A percentile compares a stretch with the other conserved stretches of the same genome.
Evolutionary conservation across 495 filamentous ascomycete species (phyloP).

Genomic region (Annulohypoxylon maeteangense): DNA sequence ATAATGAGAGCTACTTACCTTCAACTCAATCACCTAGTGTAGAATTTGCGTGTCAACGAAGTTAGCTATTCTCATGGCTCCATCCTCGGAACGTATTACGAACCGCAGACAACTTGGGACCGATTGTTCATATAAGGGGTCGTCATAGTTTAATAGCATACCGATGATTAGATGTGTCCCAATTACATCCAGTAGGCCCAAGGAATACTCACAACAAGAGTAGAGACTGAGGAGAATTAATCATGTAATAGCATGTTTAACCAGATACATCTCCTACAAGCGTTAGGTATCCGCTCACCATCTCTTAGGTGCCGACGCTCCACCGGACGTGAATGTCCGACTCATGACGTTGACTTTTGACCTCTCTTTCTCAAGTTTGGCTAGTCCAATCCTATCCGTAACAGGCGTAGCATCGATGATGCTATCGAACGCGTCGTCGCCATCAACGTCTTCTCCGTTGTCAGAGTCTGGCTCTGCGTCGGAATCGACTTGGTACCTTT

Average conservation of each 20-base stretch:
- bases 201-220: neutral
- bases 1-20: no score
- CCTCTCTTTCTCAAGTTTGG: conserved; percentile 59
- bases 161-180: no score
- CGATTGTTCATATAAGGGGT: no score
- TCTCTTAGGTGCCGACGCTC: conserved; percentile 40
- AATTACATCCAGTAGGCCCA: no score
- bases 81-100: no score
- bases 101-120: no score
- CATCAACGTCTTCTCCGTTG: conserved; percentile 67
- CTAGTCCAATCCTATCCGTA: conserved; percentile 78
- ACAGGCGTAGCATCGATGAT: conserved; percentile 90
- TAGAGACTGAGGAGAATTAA: neutral
- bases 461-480: conserved; percentile 79
- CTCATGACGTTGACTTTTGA: conserved; percentile 44
- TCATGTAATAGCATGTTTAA: conserved; percentile 1
- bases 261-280: conserved; percentile 2
- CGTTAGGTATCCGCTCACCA: conserved; percentile 35
- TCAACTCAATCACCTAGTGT: no score
- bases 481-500: conserved; percentile 66
- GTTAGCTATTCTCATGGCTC: no score
- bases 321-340: conserved; percentile 45
- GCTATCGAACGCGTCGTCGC: conserved; percentile 74
- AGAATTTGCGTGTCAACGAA: no score
- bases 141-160: no score